Conservation (phyloP, 768 basidiomycete genomes). For the Lactarius hatsudake region DNA sequence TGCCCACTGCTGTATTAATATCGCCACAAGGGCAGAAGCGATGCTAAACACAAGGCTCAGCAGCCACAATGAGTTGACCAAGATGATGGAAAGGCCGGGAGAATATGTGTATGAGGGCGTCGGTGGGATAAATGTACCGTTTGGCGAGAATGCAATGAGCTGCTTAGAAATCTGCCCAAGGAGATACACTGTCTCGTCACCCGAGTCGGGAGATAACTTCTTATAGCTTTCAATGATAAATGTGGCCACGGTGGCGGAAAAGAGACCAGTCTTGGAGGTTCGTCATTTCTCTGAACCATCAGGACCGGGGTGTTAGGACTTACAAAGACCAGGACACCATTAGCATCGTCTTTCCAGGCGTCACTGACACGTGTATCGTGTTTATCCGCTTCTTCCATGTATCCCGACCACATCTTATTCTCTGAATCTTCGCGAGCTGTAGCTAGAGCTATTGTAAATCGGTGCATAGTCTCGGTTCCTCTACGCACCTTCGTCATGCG, state of each 20-base stretch:
- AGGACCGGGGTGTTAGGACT: not conserved
- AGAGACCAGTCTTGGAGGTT: slow-evolving; percentile 26
- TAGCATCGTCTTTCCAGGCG: slow-evolving; percentile 24
- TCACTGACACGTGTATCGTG: slow-evolving; percentile 15
- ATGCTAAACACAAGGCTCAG: slow-evolving; percentile 25
- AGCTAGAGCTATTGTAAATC: not conserved
- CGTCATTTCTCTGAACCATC: not conserved
- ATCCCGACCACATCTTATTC: slow-evolving; percentile 23
- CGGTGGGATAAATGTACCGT: not conserved
- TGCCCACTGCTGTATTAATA: slow-evolving; percentile 22
- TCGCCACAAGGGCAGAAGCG: slow-evolving; percentile 19
- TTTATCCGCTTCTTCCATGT: slow-evolving; percentile 14
- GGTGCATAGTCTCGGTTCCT: not conserved
- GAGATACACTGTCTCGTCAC: not conserved
- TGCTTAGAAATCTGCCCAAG: slow-evolving; percentile 22
- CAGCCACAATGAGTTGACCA: slow-evolving; percentile 22
- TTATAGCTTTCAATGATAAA: slow-evolving; percentile 28
- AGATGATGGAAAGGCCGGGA: slow-evolving; percentile 1
- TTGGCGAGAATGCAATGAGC: slow-evolving; percentile 3
- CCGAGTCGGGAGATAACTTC: slow-evolving; percentile 19
- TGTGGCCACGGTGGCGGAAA: slow-evolving; percentile 26
- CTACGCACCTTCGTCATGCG: not conserved
- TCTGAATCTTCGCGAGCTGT: slow-evolving; percentile 1
- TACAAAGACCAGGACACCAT: slow-evolving; percentile 24
- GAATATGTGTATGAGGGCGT: not conserved